Conservation (phyloP, 169 alveolate species). For the Plasmodium ovale region DNA sequence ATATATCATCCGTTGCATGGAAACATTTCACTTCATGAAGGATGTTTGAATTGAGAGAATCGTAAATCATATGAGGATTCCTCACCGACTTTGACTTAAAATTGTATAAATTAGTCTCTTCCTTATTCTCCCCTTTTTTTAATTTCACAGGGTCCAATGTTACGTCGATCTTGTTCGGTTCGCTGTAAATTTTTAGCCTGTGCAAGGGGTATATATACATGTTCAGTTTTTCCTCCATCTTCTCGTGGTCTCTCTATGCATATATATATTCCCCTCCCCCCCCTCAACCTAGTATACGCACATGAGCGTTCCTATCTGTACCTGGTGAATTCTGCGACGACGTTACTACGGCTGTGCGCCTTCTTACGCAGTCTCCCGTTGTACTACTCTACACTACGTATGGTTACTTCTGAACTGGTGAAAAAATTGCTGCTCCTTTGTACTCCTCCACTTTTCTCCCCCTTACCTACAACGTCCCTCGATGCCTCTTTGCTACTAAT, state of each 20-base stretch:
- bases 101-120: neutral
- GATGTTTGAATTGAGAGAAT: conserved; percentile 42
- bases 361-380: no score
- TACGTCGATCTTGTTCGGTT: conserved; percentile 42
- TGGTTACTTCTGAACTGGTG: no score
- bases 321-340: no score
- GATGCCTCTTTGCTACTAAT: no score
- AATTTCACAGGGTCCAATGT: conserved; percentile 2
- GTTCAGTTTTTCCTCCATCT: conserved; percentile 63
- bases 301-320: neutral
- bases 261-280: neutral
- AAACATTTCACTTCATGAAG: conserved; percentile 38
- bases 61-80: conserved; percentile 51
- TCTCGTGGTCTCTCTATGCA: neutral
- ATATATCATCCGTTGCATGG: conserved; percentile 19
- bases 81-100: conserved; percentile 17
- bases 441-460: no score
- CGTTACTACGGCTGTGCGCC: no score
- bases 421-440: no score
- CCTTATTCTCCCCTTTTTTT: neutral
- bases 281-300: neutral
- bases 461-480: no score
- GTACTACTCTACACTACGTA: no score
- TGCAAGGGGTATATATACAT: conserved; percentile 47
- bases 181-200: conserved; percentile 24